Evolutionary conservation across 495 filamentous ascomycete genomes (phyloP).

Genomic region (Aspergillus sclerotioniger): DNA sequence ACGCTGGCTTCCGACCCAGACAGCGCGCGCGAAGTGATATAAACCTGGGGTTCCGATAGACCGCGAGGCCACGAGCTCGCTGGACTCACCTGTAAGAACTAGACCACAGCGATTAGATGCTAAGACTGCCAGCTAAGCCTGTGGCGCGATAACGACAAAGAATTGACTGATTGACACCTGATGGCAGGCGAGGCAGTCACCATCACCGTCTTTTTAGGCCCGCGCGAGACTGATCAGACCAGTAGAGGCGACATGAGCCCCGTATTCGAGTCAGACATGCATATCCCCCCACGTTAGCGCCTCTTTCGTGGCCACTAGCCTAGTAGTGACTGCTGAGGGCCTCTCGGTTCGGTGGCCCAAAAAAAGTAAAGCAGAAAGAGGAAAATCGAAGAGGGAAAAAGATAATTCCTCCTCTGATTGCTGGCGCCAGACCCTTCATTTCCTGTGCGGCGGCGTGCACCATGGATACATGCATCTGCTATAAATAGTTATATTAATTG

Average conservation of each 20-base stretch:
- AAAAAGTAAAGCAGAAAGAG: background rate
- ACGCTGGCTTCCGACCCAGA: background rate
- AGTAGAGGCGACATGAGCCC: background rate
- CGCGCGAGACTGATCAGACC: background rate
- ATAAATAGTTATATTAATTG: constrained; percentile 4
- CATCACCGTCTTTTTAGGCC: background rate
- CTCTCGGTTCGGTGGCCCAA: background rate
- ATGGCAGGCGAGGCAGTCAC: background rate
- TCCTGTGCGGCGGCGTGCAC: background rate
- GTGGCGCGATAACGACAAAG: background rate
- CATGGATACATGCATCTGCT: constrained; percentile 3
- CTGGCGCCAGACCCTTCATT: background rate
- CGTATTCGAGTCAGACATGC: constrained; percentile 8
- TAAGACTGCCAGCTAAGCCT: background rate
- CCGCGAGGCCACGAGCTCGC: background rate
- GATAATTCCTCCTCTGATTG: background rate
- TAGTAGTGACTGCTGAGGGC: background rate
- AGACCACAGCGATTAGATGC: background rate
- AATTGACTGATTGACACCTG: background rate
- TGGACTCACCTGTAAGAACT: background rate
- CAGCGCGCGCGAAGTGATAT: background rate
- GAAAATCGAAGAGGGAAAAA: background rate
- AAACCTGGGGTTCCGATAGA: background rate
- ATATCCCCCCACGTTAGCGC: background rate
- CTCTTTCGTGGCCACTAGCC: constrained; percentile 1